Conservation (phyloP, 192 early-diverging fungal genomes). For the Coemansia sp. region DNA sequence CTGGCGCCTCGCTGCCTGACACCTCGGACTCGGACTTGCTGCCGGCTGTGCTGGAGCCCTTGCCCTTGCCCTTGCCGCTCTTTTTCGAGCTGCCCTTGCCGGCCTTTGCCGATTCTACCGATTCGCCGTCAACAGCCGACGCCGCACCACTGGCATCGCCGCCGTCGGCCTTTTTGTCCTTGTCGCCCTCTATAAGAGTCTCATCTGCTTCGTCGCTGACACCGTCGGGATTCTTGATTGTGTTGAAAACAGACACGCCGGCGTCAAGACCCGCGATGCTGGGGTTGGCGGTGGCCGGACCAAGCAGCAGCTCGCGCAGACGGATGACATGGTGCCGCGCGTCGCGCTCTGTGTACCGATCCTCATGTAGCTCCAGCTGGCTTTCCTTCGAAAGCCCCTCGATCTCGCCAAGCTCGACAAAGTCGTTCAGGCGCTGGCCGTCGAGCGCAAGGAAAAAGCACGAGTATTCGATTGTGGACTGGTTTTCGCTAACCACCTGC, state of each 20-base stretch:
- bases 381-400: conserved; percentile 66
- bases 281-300: conserved; percentile 55
- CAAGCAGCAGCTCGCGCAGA: conserved; percentile 81
- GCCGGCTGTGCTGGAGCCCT: background rate
- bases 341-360: conserved; percentile 91
- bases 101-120: background rate
- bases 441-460: conserved; percentile 86
- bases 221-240: conserved; percentile 40
- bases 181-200: background rate
- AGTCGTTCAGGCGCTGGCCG: conserved; percentile 75
- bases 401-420: conserved; percentile 68
- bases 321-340: conserved; percentile 87
- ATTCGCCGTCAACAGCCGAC: background rate
- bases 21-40: conserved; percentile 15
- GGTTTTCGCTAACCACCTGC: conserved; percentile 82
- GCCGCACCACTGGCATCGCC: background rate
- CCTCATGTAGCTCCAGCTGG: conserved; percentile 68
- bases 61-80: background rate
- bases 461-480: conserved; percentile 83
- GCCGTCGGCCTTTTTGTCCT: background rate
- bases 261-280: conserved; percentile 67
- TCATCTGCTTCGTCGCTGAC: conserved; percentile 2
- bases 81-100: conserved; percentile 38
- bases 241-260: conserved; percentile 68
- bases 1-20: conserved; percentile 6